Conservation (phyloP, 1,139 yeast genomes). For the Suhomyces guaymorum region DNA sequence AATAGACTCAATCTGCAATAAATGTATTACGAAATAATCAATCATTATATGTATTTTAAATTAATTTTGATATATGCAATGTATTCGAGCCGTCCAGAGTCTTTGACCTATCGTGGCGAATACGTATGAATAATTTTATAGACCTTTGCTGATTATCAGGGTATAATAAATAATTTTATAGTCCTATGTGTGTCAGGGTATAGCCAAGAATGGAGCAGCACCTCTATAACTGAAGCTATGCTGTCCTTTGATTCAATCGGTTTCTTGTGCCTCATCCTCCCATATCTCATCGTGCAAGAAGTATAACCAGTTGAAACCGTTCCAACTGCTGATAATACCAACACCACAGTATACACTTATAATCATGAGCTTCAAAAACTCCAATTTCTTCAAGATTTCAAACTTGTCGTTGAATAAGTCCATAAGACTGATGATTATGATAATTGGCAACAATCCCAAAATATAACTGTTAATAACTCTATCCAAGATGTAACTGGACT, state of each 20-base stretch:
- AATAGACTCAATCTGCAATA: too few species aligned
- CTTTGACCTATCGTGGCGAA: neutral
- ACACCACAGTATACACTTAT: constrained; percentile 83
- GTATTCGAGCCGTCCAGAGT: too few species aligned
- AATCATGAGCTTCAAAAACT: constrained; percentile 77
- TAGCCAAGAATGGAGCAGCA: too few species aligned
- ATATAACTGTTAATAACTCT: constrained; percentile 68
- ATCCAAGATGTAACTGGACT: constrained; percentile 60
- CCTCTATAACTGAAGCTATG: too few species aligned
- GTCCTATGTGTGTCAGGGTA: too few species aligned
- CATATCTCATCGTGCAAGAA: constrained; percentile 73
- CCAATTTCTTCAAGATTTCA: constrained; percentile 52
- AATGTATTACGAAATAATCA: too few species aligned
- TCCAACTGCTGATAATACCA: constrained; percentile 87
- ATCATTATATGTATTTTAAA: neutral
- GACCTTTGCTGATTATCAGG: too few species aligned
- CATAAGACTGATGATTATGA: constrained; percentile 53
- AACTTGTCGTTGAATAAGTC: constrained; percentile 58
- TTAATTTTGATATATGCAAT: too few species aligned
- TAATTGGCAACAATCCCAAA: constrained; percentile 66
- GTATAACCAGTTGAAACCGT: constrained; percentile 84
- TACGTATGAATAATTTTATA: too few species aligned
- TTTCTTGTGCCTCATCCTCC: constrained; percentile 25
- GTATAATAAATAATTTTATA: too few species aligned
- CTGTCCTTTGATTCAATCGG: too few species aligned